Evolutionary conservation across 352 stramenopile genomes (phyloP), one percentile per base, ranked within the genome.

Genomic region (Plasmopara muralis): DNA sequence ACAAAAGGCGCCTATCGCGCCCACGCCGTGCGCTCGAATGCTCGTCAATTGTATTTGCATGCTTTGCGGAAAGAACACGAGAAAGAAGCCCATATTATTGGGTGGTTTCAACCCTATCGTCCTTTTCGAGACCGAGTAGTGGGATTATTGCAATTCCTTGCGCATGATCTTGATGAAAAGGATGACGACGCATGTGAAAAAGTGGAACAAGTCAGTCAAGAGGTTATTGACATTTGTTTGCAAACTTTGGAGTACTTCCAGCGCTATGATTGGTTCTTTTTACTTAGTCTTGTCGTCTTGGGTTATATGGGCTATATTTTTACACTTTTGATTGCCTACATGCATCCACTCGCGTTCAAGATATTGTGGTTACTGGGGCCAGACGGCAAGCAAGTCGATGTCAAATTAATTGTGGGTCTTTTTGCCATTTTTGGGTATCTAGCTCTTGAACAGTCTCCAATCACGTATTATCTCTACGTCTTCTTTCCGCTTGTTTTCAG

Each of bases 181-280:
- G 42, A 68, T 8, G 38, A 34, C 9, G 16, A 52, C 6, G 37
- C 33, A 1, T 60, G 50, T 50, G 55, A 55, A 38, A 43, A 47
- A 4, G 72, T 85, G 31, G 77, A 89, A 51, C 30, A 52, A 5
- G 28, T 72, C 46, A 85, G 76, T 15, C 79, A 91, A 40, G 68
- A 77, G 25, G 60, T 87, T 42, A 87, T 94, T 57, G 71, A 66
- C 39, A 72, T 88, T 33, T 89, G 78, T n/a, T 70, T 93, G 45
- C 77, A 71, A 9, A 77, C 76, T 33, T 56, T 92, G 39, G 64
- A 76, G 58, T 89, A 91, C 48, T 87, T 90, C 43, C 83, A 92
- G 60, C 66, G 76, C 35, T 92, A 92, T 58, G 83, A 94, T 61
- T 91, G 83, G 73, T 72, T 86, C 43, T 87, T 91, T 47, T 60